Conservation (phyloP, 2,329 filamentous ascomycete species). For the Aspergillus sergii region DNA sequence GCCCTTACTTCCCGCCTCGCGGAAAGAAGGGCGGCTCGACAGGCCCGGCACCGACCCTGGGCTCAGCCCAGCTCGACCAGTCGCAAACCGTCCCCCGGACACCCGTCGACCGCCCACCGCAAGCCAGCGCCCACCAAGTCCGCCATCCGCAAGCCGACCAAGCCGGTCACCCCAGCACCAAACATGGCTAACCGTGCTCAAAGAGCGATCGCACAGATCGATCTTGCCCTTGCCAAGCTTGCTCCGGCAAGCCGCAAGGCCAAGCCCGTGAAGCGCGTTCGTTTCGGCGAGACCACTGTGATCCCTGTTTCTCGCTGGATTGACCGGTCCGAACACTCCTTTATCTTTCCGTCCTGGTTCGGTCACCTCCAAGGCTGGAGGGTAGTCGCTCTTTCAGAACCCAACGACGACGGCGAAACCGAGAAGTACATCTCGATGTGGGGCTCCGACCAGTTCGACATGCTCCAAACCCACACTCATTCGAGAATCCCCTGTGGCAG, state of each 20-base stretch:
- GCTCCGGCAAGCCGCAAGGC: neutral
- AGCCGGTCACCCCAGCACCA: neutral
- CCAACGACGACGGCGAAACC: conserved; percentile 14
- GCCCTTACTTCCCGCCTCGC: conserved; percentile 9
- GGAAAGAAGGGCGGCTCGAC: conserved; percentile 19
- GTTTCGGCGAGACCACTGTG: conserved; percentile 28
- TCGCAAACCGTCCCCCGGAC: conserved; percentile 10
- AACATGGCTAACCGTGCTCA: conserved; percentile 10
- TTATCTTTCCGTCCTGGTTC: conserved; percentile 9
- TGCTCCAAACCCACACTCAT: conserved; percentile 11
- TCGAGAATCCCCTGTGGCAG: conserved; percentile 8
- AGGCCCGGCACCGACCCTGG: conserved; percentile 18
- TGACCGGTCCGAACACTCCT: conserved; percentile 24
- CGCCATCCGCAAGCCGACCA: conserved; percentile 1
- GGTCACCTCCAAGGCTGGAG: conserved; percentile 20
- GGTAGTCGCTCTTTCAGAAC: conserved; percentile 15
- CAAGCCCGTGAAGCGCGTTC: conserved; percentile 15
- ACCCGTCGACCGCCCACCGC: conserved; percentile 11
- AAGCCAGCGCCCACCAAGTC: conserved; percentile 3
- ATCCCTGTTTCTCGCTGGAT: conserved; percentile 31
- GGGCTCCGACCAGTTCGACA: conserved; percentile 18
- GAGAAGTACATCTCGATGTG: conserved; percentile 15
- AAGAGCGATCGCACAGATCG: conserved; percentile 13
- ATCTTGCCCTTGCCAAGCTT: neutral
- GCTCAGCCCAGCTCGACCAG: conserved; percentile 8